These are phyloP conservation scores for Plenodomus lindquistii DNA, from an alignment of 2,329 filamentous ascomycete genomes.

Conservation along the genomic window DNA sequence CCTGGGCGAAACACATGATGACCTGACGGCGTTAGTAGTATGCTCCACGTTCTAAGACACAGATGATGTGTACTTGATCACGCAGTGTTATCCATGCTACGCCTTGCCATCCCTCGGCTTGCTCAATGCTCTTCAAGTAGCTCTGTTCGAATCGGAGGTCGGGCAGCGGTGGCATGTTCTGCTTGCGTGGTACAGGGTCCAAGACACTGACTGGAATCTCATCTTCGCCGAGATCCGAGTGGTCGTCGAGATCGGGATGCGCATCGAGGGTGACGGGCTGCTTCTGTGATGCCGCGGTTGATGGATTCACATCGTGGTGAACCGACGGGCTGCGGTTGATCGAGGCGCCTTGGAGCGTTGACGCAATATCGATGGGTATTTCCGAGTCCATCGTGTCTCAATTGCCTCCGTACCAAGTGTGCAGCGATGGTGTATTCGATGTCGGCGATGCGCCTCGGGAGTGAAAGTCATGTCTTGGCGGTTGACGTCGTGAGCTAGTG, in stretches of 20 bases:
- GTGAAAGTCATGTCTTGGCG: slow-evolving; percentile 28
- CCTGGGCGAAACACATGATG: slow-evolving; percentile 84
- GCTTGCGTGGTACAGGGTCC: slow-evolving; percentile 56
- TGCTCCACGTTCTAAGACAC: not conserved
- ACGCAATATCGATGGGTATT: slow-evolving; percentile 70
- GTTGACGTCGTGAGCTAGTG: slow-evolving; percentile 24
- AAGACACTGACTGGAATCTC: slow-evolving; percentile 72
- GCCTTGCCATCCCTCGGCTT: slow-evolving; percentile 77
- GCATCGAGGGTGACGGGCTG: slow-evolving; percentile 57
- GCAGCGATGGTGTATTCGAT: not conserved
- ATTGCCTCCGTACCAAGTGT: slow-evolving; percentile 1
- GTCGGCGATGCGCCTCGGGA: slow-evolving; percentile 8
- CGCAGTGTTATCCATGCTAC: slow-evolving; percentile 82
- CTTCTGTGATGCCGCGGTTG: slow-evolving; percentile 71
- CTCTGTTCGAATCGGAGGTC: slow-evolving; percentile 98
- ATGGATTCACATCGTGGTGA: slow-evolving; percentile 76
- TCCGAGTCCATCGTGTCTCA: slow-evolving; percentile 56
- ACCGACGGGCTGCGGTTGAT: slow-evolving; percentile 74
- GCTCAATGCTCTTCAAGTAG: slow-evolving; percentile 86
- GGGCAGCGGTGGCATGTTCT: slow-evolving; percentile 69
- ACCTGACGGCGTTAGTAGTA: slow-evolving; percentile 56
- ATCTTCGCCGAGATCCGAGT: slow-evolving; percentile 61
- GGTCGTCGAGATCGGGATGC: slow-evolving; percentile 46
- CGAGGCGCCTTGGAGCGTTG: slow-evolving; percentile 78
- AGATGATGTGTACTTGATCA: slow-evolving; percentile 74